Evolutionary conservation across 2,329 filamentous ascomycete species (phyloP).

Genomic region (Trichoderma sp.): DNA sequence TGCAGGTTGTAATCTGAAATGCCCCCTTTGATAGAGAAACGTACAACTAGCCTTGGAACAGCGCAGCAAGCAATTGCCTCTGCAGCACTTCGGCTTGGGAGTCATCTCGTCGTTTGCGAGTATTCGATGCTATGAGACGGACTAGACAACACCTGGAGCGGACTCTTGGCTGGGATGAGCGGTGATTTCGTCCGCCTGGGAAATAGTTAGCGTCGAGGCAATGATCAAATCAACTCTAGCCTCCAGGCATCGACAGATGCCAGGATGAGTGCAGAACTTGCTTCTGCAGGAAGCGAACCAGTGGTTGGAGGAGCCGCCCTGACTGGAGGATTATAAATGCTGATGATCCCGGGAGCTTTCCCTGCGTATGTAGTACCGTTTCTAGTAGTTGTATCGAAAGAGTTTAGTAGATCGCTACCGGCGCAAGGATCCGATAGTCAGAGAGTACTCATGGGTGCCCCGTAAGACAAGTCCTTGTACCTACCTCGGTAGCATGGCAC

Average conservation of each 20-base stretch:
- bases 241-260: neutral
- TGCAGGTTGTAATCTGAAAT: neutral
- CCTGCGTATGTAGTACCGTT: neutral
- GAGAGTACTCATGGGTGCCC: too few species aligned
- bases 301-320: neutral
- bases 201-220: conserved; percentile 1
- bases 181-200: neutral
- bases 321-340: conserved; percentile 1
- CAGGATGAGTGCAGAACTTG: neutral
- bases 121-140: neutral
- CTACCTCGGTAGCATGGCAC: neutral
- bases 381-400: conserved; percentile 2
- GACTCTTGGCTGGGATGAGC: neutral
- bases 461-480: too few species aligned
- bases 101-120: neutral
- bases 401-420: neutral
- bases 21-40: neutral
- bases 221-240: conserved; percentile 1
- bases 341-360: conserved; percentile 8
- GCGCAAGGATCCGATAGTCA: conserved; percentile 8
- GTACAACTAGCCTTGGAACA: neutral
- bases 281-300: neutral
- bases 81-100: too few species aligned
- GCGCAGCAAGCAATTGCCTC: neutral
- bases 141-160: neutral